Base-by-base conservation (phyloP, 768 basidiomycete genomes). In the Naganishia vaughanmartiniae region DNA sequence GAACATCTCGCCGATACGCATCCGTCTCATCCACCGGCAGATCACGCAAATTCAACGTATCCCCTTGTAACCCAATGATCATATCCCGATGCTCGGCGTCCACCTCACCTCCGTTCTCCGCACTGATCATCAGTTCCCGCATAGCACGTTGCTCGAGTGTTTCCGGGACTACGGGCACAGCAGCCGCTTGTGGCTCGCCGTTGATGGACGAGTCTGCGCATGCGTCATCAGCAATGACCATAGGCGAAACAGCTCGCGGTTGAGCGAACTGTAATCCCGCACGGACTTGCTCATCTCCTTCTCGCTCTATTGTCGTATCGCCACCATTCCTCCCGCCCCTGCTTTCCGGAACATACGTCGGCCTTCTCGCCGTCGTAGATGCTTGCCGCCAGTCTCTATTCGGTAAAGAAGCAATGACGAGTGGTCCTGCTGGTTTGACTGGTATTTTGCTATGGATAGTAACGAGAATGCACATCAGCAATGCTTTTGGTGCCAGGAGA, bases 351-450 rank as follows among this genome's bases (percentile, higher is more conserved):
- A 76, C 70, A 70, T 76, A 81, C 24, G 75, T 73, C 19, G 87
- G 76, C 71, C 87, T 88, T 51, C 89, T 85, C 19, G 91, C 90
- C 26, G 70, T 57, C 53, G 42, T 69, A n/a, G 76, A 75, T 1
- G 75, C 73, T 53, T 78, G 71, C 51, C 92, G 84, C 95, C 95
- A 99, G 78, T 99, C 94, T 31, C 87, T 86, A 76, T 97, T 95
- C 75, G 92, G 84, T 54, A 91, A 84, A 0, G 92, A 84, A 19
- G 94, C 89, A 54, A 99, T 98, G 45, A 96, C 87, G 11, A 96
- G 85, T 0, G 90, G 90, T 4, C 83, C 86, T 48, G 86, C 78
- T 14, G 85, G 81, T 63, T 79, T 83, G 72, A 84, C 84, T 51
- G 82, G 84, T 67, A 84, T 83, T 68, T 54, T 48, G 67, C 85